Evolutionary conservation across 2,329 filamentous ascomycete genomes (phyloP).

Genomic region (Sphaerulina musiva): DNA sequence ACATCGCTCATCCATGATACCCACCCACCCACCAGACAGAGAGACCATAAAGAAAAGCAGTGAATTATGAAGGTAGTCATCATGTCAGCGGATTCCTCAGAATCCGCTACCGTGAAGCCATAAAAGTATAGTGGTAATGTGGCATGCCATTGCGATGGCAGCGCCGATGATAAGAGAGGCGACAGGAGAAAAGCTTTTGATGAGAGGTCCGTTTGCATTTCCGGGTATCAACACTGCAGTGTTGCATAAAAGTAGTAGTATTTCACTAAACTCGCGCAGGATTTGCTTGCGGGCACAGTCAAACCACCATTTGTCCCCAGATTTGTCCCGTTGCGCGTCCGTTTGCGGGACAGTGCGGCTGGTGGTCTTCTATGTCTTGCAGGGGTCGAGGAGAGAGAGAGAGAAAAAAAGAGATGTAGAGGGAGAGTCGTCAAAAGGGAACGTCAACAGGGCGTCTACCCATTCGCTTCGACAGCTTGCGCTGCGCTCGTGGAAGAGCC

Average conservation of each 20-base stretch:
- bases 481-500: slow-evolving; percentile 3
- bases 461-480: slow-evolving; percentile 13
- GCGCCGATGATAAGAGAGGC: not conserved
- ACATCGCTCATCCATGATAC: not conserved
- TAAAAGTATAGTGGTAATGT: not conserved
- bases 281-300: not conserved
- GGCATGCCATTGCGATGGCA: not conserved
- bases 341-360: not conserved
- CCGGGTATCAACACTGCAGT: not conserved
- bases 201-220: not conserved
- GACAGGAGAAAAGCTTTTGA: not conserved
- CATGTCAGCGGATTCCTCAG: not conserved
- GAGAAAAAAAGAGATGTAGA: not conserved
- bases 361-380: not conserved
- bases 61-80: not conserved
- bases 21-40: not conserved
- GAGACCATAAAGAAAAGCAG: not conserved
- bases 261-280: not conserved
- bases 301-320: not conserved
- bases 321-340: not conserved
- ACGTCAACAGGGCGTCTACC: slow-evolving; percentile 10
- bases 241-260: not conserved
- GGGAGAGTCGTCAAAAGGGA: slow-evolving; percentile 16
- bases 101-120: not conserved
- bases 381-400: not conserved